Evolutionary conservation across 176 grass and related monocot genomes (phyloP).

Genomic region (Thinopyrum elongatum): DNA sequence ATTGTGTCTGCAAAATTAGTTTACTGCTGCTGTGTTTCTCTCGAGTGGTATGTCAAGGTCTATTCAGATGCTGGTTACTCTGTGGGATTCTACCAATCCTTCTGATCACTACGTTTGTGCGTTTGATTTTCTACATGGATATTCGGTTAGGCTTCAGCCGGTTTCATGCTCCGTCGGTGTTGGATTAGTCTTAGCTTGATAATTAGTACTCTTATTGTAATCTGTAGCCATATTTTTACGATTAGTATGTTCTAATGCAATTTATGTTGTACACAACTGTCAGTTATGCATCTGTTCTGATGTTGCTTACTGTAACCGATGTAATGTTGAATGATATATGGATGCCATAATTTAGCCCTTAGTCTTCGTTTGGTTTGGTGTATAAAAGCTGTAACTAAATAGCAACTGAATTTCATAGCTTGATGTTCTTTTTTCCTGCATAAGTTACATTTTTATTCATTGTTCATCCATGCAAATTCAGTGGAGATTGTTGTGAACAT

Average conservation of each 20-base stretch:
- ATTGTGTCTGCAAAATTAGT: not conserved
- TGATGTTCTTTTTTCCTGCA: not conserved
- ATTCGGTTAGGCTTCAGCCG: not conserved
- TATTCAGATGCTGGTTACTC: not conserved
- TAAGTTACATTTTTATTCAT: too few species aligned
- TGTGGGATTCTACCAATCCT: too few species aligned
- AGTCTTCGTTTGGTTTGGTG: not conserved
- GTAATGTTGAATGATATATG: conserved; percentile 2
- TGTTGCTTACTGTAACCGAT: not conserved
- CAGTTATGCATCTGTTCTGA: not conserved
- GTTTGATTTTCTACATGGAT: not conserved
- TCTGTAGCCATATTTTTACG: not conserved
- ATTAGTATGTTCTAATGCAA: not conserved
- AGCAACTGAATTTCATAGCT: not conserved
- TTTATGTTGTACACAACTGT: not conserved
- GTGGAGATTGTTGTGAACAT: not conserved
- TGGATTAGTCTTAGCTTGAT: not conserved
- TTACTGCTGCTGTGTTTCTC: not conserved
- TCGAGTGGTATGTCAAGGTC: not conserved
- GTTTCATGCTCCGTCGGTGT: not conserved
- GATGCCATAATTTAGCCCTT: not conserved
- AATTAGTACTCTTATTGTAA: not conserved
- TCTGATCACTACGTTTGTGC: too few species aligned
- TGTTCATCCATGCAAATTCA: too few species aligned
- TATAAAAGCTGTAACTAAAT: not conserved